Conservation (phyloP, 2,329 filamentous ascomycete species). For the Bipolaris gigantea region DNA sequence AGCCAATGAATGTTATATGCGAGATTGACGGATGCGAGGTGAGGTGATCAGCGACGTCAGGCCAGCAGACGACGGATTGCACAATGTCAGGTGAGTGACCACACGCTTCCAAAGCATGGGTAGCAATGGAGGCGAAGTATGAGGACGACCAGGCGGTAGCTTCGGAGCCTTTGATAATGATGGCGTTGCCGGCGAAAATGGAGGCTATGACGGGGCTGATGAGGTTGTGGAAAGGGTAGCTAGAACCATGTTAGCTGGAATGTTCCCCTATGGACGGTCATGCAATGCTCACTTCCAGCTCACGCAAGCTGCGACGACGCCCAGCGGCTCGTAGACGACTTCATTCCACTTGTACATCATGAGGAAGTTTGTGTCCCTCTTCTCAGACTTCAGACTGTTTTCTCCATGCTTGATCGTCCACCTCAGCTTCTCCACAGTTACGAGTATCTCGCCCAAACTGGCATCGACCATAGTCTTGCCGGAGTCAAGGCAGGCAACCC, state of each 20-base stretch:
- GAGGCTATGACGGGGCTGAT: constrained; percentile 88
- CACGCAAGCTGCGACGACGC: constrained; percentile 88
- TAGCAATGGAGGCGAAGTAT: constrained; percentile 80
- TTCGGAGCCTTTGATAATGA: constrained; percentile 93
- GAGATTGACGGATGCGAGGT: constrained; percentile 82
- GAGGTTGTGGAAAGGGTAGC: constrained; percentile 80
- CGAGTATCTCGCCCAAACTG: constrained; percentile 88
- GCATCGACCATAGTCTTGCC: constrained; percentile 97
- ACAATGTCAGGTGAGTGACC: constrained; percentile 81
- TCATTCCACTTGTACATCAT: constrained; percentile 96
- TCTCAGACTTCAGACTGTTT: constrained; percentile 70
- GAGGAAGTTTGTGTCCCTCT: constrained; percentile 82
- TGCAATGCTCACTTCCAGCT: constrained; percentile 80
- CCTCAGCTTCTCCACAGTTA: constrained; percentile 88
- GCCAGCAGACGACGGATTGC: constrained; percentile 86
- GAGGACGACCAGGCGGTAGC: constrained; percentile 89
- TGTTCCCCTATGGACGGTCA: not conserved
- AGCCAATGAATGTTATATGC: constrained; percentile 96
- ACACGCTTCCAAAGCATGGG: constrained; percentile 77
- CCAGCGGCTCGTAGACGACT: constrained; percentile 87
- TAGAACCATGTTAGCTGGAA: constrained; percentile 21
- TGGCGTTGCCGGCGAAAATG: constrained; percentile 86
- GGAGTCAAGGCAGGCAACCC: constrained; percentile 84
- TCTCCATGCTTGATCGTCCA: constrained; percentile 95
- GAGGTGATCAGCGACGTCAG: constrained; percentile 75